Evolutionary conservation across 805 yeast genomes (phyloP), one percentile per base, ranked within the genome.

Genomic region (Hanseniaspora singularis): DNA sequence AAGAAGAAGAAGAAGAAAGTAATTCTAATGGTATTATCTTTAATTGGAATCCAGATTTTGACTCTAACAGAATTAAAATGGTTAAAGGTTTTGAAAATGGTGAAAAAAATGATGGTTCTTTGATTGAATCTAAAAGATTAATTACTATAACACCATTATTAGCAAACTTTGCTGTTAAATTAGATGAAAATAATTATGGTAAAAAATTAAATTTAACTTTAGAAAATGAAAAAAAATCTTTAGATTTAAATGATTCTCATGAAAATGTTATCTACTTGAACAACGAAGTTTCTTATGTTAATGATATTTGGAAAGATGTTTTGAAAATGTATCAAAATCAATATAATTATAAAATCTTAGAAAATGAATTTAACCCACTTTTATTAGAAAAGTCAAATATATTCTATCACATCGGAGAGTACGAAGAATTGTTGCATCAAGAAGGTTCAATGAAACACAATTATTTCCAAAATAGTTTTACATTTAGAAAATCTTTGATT

Each of bases 401-500:
- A 38, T 0, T 77, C 84, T n/a, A n/a, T 55, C 95, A 86, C 50
- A 87, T 77, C 60, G 88, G 86, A 16, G 97, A 89, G 46, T 89
- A 89, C 60, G 98, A 89, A 59, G 96, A 88, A 54, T 20, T 40
- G 4, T 11, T 40, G 11, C 45, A 47, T 19, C 32, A 39, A n/a
- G 26, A 36, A 7, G 61, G 72, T 50, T 55, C 80, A 28, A 65
- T 67, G 55, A 48, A 61, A 16, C 60, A 66, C 20, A 66, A 71
- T 0, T 88, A 87, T 60, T 65, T 76, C 46, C 69, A 82, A 2
- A 84, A 88, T 51, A 77, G 95, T 2, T 89, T 85, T 60, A 76
- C 87, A 34, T 89, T 82, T 61, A 70, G 98, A 54, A 92, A 92
- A 59, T 95, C 89, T 0, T 64, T 92, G 47, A 92, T 89, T 40